These are phyloP conservation scores for Euphrasia arctica DNA, from an alignment of 305 asterid species.

Conservation along the genomic window DNA sequence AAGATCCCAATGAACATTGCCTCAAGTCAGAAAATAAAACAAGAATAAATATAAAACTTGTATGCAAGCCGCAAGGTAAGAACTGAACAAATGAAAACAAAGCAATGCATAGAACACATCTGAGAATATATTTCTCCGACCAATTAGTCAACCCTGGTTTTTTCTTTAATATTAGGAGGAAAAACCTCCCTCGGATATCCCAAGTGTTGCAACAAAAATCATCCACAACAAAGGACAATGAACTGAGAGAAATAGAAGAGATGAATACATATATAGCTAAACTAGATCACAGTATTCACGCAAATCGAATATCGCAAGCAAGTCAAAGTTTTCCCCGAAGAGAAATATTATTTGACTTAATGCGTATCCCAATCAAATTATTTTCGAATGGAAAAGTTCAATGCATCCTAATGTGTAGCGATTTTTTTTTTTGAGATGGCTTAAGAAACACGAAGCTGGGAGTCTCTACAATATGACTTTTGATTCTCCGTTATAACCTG, in stretches of 20 bases:
- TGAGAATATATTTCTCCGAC: neutral
- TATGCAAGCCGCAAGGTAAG: too few species aligned
- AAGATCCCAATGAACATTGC: too few species aligned
- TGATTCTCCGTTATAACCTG: slow-evolving; percentile 20
- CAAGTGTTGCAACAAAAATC: slow-evolving; percentile 1
- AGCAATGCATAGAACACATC: neutral
- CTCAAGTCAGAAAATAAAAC: too few species aligned
- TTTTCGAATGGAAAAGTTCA: neutral
- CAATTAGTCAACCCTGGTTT: neutral
- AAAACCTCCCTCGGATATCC: neutral
- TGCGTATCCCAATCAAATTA: too few species aligned
- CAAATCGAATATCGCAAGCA: slow-evolving; percentile 4
- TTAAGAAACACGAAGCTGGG: neutral
- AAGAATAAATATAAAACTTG: too few species aligned
- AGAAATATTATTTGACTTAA: too few species aligned
- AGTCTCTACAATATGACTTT: neutral
- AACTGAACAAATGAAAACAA: too few species aligned
- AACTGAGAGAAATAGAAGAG: slow-evolving; percentile 8
- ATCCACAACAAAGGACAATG: slow-evolving; percentile 17
- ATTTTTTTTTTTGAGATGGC: neutral
- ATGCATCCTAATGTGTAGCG: slow-evolving; percentile 2
- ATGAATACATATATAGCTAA: slow-evolving; percentile 1
- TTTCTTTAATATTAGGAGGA: too few species aligned
- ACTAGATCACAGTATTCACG: neutral
- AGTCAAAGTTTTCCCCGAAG: too few species aligned